Conservation (phyloP, 768 basidiomycete species). For the Amanita muscaria region DNA sequence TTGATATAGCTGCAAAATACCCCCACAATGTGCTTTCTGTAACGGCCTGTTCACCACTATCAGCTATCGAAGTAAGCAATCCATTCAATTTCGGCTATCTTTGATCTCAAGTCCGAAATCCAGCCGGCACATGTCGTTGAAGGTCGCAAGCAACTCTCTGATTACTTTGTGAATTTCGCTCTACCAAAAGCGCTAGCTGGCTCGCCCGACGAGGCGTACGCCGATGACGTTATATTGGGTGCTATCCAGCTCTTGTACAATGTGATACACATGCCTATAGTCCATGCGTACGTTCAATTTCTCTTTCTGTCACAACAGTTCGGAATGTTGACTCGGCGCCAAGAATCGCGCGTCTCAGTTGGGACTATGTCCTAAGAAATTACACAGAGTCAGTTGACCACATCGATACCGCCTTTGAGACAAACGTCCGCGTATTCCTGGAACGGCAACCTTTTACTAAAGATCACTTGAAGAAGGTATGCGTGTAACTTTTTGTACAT, state of each 20-base stretch:
- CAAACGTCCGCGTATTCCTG: too few relatives aligned
- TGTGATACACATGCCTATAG: background rate
- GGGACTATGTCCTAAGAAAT: background rate
- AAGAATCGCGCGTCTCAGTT: background rate
- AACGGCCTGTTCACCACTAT: constrained; percentile 27
- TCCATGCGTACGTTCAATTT: background rate
- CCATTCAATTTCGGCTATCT: background rate
- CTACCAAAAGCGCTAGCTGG: constrained; percentile 11
- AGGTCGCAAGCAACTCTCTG: constrained; percentile 21
- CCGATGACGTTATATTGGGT: constrained; percentile 10
- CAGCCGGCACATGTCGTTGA: constrained; percentile 12
- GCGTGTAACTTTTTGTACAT: constrained; percentile 12
- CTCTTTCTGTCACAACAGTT: too few relatives aligned
- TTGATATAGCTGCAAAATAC: constrained; percentile 23
- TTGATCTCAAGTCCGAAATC: constrained; percentile 14
- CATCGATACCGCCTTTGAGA: too few relatives aligned
- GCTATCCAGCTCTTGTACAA: constrained; percentile 17
- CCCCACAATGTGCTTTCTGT: constrained; percentile 25
- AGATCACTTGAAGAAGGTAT: constrained; percentile 10
- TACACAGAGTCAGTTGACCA: background rate
- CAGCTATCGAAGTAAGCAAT: constrained; percentile 22
- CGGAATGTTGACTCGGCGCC: background rate
- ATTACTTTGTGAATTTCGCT: constrained; percentile 13
- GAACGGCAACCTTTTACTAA: constrained; percentile 10
- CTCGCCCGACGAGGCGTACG: constrained; percentile 14